These are phyloP conservation scores for Fusarium napiforme DNA, from an alignment of 2,329 filamentous ascomycete genomes.

Conservation along the genomic window DNA sequence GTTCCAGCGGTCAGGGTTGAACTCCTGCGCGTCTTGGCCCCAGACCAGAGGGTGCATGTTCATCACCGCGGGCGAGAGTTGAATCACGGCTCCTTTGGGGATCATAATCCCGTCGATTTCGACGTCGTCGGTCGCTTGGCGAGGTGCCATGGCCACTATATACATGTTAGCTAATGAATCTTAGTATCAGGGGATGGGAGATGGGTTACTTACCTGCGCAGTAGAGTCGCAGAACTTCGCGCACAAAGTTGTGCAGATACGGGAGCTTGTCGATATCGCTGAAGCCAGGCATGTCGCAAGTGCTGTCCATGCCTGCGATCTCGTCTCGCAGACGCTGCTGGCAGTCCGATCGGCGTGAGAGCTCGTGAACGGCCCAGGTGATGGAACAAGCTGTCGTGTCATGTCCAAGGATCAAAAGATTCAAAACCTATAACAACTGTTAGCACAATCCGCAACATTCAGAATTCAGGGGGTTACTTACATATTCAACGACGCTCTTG, in stretches of 20 bases:
- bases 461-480: conserved; percentile 2
- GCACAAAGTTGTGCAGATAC: conserved; percentile 55
- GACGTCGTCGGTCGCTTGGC: conserved; percentile 49
- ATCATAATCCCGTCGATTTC: conserved; percentile 50
- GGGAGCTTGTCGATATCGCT: conserved; percentile 49
- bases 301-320: conserved; percentile 39
- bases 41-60: conserved; percentile 52
- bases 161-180: background rate
- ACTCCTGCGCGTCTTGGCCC: conserved; percentile 49
- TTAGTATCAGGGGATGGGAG: background rate
- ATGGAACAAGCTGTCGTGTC: conserved; percentile 58
- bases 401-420: conserved; percentile 56
- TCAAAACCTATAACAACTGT: conserved; percentile 53
- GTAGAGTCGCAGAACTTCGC: conserved; percentile 56
- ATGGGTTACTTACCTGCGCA: conserved; percentile 46
- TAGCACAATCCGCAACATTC: conserved; percentile 23
- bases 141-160: conserved; percentile 49
- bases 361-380: conserved; percentile 56
- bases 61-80: conserved; percentile 51
- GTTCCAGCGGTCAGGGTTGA: conserved; percentile 55
- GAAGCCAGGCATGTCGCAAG: conserved; percentile 20
- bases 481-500: conserved; percentile 45
- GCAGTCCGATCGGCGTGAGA: conserved; percentile 50
- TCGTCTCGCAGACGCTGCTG: conserved; percentile 55
- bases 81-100: conserved; percentile 53